Evolutionary conservation across 768 basidiomycete species (phyloP).

Genomic region (Gloeostereum incarnatum): DNA sequence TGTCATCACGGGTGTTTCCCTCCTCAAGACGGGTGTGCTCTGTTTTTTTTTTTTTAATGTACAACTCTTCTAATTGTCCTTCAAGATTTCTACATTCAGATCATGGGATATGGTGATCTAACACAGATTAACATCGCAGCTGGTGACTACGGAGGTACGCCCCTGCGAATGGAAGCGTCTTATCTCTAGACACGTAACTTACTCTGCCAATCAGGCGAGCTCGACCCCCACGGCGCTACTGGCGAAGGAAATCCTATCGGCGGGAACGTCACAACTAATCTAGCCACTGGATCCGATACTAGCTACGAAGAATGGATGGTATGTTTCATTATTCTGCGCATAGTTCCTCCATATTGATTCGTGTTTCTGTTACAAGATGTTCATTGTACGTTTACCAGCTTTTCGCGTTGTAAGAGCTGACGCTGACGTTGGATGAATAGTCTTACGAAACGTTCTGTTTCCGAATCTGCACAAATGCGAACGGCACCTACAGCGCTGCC

Average conservation of each 20-base stretch:
- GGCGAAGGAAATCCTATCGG: slow-evolving; percentile 34
- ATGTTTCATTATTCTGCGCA: slow-evolving; percentile 1
- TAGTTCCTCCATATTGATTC: background rate
- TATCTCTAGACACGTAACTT: background rate
- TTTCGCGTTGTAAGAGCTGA: background rate
- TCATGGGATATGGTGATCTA: slow-evolving; percentile 33
- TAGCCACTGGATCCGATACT: slow-evolving; percentile 26
- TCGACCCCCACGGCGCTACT: slow-evolving; percentile 33
- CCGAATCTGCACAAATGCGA: slow-evolving; percentile 32
- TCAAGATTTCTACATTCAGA: slow-evolving; percentile 29
- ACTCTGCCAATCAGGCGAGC: slow-evolving; percentile 16
- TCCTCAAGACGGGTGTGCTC: slow-evolving; percentile 27
- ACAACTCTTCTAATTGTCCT: background rate
- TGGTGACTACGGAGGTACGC: slow-evolving; percentile 27
- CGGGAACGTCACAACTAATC: slow-evolving; percentile 34
- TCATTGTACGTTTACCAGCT: slow-evolving; percentile 15
- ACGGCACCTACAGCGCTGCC: slow-evolving; percentile 30
- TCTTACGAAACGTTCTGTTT: slow-evolving; percentile 29
- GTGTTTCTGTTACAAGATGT: slow-evolving; percentile 14
- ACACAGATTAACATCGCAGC: slow-evolving; percentile 28
- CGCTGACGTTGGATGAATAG: slow-evolving; percentile 10
- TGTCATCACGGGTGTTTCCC: slow-evolving; percentile 27
- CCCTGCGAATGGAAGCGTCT: background rate
- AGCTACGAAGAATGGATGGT: slow-evolving; percentile 36
- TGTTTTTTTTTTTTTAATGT: background rate